phyloP scores from a whole-genome alignment of 257 asterid species.

The Ilex asprella region DNA sequence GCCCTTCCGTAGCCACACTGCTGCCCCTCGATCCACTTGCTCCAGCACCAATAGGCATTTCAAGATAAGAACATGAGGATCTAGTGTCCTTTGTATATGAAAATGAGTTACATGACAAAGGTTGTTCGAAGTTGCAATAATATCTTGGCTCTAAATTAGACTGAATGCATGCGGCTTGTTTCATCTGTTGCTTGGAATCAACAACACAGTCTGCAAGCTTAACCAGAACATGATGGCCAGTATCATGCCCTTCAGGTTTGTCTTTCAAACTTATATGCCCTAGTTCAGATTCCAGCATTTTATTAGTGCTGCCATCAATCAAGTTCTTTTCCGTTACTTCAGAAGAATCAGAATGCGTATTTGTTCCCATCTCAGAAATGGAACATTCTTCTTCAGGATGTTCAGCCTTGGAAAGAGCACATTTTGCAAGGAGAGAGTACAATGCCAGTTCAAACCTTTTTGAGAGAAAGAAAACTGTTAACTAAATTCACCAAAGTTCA shows the following conservation, averaged over 20 bases:
- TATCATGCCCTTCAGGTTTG: slow-evolving; percentile 38
- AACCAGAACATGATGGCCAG: slow-evolving; percentile 54
- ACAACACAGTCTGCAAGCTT: slow-evolving; percentile 62
- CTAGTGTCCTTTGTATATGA: slow-evolving; percentile 37
- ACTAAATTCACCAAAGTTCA: not conserved
- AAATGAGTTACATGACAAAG: slow-evolving; percentile 42
- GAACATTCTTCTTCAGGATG: slow-evolving; percentile 36
- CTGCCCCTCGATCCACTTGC: slow-evolving; percentile 40
- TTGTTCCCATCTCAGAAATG: slow-evolving; percentile 36
- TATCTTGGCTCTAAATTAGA: slow-evolving; percentile 44
- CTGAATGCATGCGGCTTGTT: slow-evolving; percentile 29
- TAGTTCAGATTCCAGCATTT: slow-evolving; percentile 40
- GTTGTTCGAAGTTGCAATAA: slow-evolving; percentile 30
- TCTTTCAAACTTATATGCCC: slow-evolving; percentile 38
- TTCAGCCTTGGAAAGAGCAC: slow-evolving; percentile 40
- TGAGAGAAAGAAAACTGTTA: not conserved
- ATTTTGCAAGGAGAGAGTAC: slow-evolving; percentile 62
- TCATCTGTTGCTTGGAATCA: slow-evolving; percentile 40
- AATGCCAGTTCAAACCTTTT: slow-evolving; percentile 85
- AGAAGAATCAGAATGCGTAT: slow-evolving; percentile 33
- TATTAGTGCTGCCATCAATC: slow-evolving; percentile 32
- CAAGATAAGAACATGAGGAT: slow-evolving; percentile 54
- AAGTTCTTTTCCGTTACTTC: slow-evolving; percentile 32
- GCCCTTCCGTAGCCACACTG: slow-evolving; percentile 72
- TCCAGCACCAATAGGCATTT: slow-evolving; percentile 39